Percentiles rank a stretch among this genome's conserved stretches.
These are phyloP conservation scores for Gymnopilus junonius DNA, from an alignment of 768 basidiomycete genomes.

Conservation along the genomic window DNA sequence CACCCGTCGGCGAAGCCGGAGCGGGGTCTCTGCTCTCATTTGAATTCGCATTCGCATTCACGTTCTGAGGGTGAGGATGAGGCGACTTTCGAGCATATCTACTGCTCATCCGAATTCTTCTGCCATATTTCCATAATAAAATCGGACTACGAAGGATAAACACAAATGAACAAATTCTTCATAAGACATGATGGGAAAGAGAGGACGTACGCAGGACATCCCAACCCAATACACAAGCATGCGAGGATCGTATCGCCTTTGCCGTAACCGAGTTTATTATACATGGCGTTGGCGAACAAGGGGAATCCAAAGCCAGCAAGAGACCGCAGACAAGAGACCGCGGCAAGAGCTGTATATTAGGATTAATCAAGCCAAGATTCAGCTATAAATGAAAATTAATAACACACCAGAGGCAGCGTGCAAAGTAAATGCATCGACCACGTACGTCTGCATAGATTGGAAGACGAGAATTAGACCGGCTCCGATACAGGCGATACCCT, in stretches of 20 bases:
- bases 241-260: slow-evolving; percentile 73
- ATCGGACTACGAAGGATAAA: slow-evolving; percentile 30
- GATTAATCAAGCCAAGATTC: slow-evolving; percentile 1
- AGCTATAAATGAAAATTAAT: not conserved
- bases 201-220: slow-evolving; percentile 57
- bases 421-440: slow-evolving; percentile 69
- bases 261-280: slow-evolving; percentile 65
- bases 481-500: slow-evolving; percentile 65
- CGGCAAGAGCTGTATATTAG: slow-evolving; percentile 56
- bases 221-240: slow-evolving; percentile 56
- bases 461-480: slow-evolving; percentile 62
- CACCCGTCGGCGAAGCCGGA: not conserved
- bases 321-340: slow-evolving; percentile 64
- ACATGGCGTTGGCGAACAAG: slow-evolving; percentile 77
- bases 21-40: not conserved
- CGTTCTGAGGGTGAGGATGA: not conserved
- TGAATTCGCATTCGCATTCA: not conserved
- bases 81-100: slow-evolving; percentile 38
- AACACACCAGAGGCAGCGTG: slow-evolving; percentile 67
- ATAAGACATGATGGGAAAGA: not conserved
- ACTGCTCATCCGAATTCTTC: slow-evolving; percentile 53
- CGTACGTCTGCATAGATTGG: slow-evolving; percentile 67
- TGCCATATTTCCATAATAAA: slow-evolving; percentile 39
- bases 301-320: slow-evolving; percentile 78
- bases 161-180: not conserved